These are phyloP conservation scores for Aspergillus sp. DNA, from an alignment of 2,329 filamentous ascomycete species.

Conservation along the genomic window DNA sequence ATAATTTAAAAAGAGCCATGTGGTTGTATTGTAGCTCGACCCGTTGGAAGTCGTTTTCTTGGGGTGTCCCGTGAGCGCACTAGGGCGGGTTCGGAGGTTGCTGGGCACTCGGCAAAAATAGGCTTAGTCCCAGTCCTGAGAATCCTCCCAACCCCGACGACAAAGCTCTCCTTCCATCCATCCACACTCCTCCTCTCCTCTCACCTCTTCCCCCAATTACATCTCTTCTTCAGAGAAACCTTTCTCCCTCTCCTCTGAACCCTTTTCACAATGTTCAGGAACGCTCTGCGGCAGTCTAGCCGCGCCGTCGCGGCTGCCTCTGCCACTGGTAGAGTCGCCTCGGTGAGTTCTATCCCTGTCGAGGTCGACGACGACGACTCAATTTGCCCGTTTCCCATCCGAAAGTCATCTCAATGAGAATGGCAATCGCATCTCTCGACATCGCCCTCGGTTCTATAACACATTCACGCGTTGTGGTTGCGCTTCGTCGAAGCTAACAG, in stretches of 20 bases:
- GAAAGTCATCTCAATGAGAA: constrained; percentile 33
- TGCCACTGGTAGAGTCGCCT: constrained; percentile 85
- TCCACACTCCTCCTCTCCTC: constrained; percentile 45
- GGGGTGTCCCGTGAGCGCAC: constrained; percentile 29
- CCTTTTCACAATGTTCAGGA: constrained; percentile 82
- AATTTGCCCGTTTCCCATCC: constrained; percentile 32
- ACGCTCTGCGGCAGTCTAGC: constrained; percentile 94
- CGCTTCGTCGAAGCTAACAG: constrained; percentile 53
- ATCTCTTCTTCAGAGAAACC: constrained; percentile 43
- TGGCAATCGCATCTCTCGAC: constrained; percentile 24
- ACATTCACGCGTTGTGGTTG: constrained; percentile 22
- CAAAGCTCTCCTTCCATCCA: constrained; percentile 44
- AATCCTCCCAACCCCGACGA: constrained; percentile 41
- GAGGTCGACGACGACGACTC: constrained; percentile 34
- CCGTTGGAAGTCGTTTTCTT: constrained; percentile 6
- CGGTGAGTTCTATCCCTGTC: constrained; percentile 72
- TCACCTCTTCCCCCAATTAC: constrained; percentile 41
- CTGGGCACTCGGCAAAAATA: constrained; percentile 37
- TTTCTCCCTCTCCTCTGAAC: constrained; percentile 46
- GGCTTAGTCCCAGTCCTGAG: constrained; percentile 42
- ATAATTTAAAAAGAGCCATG: background rate
- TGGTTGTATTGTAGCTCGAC: background rate
- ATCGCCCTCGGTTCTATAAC: constrained; percentile 24
- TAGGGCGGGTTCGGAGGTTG: constrained; percentile 42
- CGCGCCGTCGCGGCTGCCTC: constrained; percentile 92